Evolutionary conservation across 1,284 basidiomycete genomes (phyloP), one percentile per base, ranked within the genome.

Genomic region (Tylopilus sp.): DNA sequence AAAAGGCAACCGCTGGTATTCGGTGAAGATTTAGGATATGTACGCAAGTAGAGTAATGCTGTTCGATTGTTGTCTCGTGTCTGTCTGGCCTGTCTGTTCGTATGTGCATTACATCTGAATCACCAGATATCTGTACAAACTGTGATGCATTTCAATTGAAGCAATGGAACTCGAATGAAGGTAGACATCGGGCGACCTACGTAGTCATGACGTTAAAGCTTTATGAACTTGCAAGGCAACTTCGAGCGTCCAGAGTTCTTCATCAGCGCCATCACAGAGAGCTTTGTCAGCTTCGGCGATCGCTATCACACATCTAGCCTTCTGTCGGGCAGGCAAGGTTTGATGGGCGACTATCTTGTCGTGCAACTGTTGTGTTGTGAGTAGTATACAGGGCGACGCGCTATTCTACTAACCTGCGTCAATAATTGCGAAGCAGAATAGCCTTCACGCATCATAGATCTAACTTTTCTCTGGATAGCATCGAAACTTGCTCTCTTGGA

Each of bases 281-380:
- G 91, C 91, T 69, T 99, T 98, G 74, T 99, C 96, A 34, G 92
- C 92, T 67, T 95, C 92, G 4, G 94, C 95, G 55, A 99, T 87
- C 8, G 84, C 82, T 17, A 98, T 72, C 1, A 90, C 91, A 55
- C 89, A 89, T 28, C 75, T 74, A 1, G 91, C 81, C 69, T 99
- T 99, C 57, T 91, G 85, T 36, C 83, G 78, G 12, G 90, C 84
- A 33, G 82, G 81, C 51, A 99, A 71, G 0, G 85, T 82, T 1
- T 89, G 87, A 65, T 98, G 86, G 7, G 82, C 75, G 41, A 96
- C 81, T 50, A 98, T 76, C 28, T 92, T 76, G 67, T 99, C 96
- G 68, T 99, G 96, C 33, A 98, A 67, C 93, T 97, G 57, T 24
- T 37, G 7, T 47, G 21, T 7, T 30, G 34, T 59, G 18, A 59